Conservation (phyloP, 768 basidiomycete genomes). For the Mycena vitilis region DNA sequence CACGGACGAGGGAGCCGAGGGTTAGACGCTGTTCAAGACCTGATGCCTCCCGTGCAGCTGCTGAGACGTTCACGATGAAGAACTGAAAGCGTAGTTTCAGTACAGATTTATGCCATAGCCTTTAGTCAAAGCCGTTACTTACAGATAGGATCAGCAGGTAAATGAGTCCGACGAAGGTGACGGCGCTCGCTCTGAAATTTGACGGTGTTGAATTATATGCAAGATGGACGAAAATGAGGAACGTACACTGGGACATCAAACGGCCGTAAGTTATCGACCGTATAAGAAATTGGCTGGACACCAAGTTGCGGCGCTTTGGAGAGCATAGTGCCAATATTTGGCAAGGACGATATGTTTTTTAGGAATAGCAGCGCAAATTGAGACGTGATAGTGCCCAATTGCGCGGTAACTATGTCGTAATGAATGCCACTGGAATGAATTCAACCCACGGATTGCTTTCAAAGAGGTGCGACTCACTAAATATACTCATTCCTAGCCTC, state of each 20-base stretch:
- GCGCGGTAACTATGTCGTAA: background rate
- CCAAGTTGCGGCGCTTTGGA: conserved; percentile 50
- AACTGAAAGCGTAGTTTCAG: background rate
- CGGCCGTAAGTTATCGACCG: conserved; percentile 49
- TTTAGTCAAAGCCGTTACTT: background rate
- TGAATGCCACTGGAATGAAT: background rate
- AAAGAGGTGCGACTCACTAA: background rate
- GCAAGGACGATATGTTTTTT: conserved; percentile 9
- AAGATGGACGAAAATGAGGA: background rate
- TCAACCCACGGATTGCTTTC: background rate
- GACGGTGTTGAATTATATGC: background rate
- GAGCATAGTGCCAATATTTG: conserved; percentile 38
- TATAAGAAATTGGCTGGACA: conserved; percentile 47
- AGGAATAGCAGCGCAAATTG: conserved; percentile 42
- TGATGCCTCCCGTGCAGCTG: conserved; percentile 47
- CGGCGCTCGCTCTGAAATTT: background rate
- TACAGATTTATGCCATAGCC: background rate
- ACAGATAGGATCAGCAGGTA: background rate
- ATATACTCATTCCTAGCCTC: conserved; percentile 23
- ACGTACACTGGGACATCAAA: conserved; percentile 50
- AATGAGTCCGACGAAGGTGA: background rate
- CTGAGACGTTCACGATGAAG: conserved; percentile 2
- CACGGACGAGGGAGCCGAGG: conserved; percentile 49
- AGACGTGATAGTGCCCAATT: conserved; percentile 37
- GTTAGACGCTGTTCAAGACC: conserved; percentile 54